Base-by-base conservation (phyloP, 345 rosid genomes). In the Balakata baccata region DNA sequence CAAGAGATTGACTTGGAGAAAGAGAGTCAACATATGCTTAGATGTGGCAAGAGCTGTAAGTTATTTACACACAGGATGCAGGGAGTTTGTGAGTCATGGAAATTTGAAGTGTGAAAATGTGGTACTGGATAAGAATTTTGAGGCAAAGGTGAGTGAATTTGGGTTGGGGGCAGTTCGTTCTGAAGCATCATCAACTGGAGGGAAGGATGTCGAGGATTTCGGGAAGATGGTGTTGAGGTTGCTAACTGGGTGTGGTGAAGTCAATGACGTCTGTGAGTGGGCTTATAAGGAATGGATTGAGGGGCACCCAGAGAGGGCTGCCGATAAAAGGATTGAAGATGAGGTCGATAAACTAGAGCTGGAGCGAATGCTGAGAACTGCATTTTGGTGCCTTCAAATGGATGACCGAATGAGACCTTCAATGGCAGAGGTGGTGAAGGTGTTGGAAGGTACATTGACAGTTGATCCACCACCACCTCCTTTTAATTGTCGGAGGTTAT, bases 391-490 rank as follows among this genome's bases (percentile, higher is more conserved):
- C 75, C 84, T 88, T 78, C 97, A 93, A 72, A 72, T 12, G 1
- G 89, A 93, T 68, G 85, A 81, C 58, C 82, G 89, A 6, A 64
- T 88, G 81, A 93, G 92, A 82, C 98, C 97, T 39, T 84, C 90
- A 1, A 89, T 89, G 90, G 87, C 79, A 0, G 97, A 93, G 88
- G 92, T 86, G n/a, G 86, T 90, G 61, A 89, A 87, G 80, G 95
- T 90, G 61, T 69, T 92, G 71, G 96, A 90, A 75, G 98, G 98
- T 6, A 84, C 89, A 52, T 60, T 88, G 83, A 70, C 84, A 0
- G 97, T 89, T 25, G 98, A 93, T 81, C 88, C 89, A 12, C 86
- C 97, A 0, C 97, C 97, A 1, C 84, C 88, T 10, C 93, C 93
- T 37, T 89, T 84, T 72, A 69, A 41, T 45, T 62, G 77, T 66